Evolutionary conservation across 1,284 basidiomycete species (phyloP).

Genomic region (Gomphus bonarii): DNA sequence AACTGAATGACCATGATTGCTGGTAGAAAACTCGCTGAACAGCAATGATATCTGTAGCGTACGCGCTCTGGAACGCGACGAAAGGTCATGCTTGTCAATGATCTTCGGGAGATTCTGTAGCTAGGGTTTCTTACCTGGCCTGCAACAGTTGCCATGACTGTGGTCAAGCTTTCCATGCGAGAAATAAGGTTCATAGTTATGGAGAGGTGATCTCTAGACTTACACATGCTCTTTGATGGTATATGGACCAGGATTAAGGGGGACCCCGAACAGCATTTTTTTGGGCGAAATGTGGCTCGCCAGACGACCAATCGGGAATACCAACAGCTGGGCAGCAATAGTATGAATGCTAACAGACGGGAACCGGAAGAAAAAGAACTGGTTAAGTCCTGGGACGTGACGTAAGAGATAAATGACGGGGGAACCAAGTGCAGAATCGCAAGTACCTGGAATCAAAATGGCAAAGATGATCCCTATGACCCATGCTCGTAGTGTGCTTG

Average conservation of each 20-base stretch:
- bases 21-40: constrained; percentile 65
- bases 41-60: constrained; percentile 64
- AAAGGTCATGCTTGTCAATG: neutral
- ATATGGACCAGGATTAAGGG: constrained; percentile 64
- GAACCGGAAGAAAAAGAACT: constrained; percentile 61
- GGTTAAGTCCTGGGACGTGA: constrained; percentile 35
- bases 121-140: constrained; percentile 21
- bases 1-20: constrained; percentile 54
- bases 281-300: constrained; percentile 53
- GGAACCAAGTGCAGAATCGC: neutral
- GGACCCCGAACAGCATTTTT: constrained; percentile 42
- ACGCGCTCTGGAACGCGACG: constrained; percentile 15
- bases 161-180: constrained; percentile 37
- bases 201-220: constrained; percentile 4
- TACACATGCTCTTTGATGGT: constrained; percentile 56
- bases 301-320: constrained; percentile 51
- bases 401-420: neutral
- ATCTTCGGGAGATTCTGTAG: neutral
- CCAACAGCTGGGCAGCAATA: constrained; percentile 51
- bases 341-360: constrained; percentile 41
- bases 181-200: constrained; percentile 6
- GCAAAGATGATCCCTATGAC: constrained; percentile 39
- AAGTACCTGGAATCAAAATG: constrained; percentile 37
- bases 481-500: constrained; percentile 26
- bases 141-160: constrained; percentile 74